phyloP scores from a whole-genome alignment of 768 basidiomycete genomes.

The Boletus vinaceobasis region DNA sequence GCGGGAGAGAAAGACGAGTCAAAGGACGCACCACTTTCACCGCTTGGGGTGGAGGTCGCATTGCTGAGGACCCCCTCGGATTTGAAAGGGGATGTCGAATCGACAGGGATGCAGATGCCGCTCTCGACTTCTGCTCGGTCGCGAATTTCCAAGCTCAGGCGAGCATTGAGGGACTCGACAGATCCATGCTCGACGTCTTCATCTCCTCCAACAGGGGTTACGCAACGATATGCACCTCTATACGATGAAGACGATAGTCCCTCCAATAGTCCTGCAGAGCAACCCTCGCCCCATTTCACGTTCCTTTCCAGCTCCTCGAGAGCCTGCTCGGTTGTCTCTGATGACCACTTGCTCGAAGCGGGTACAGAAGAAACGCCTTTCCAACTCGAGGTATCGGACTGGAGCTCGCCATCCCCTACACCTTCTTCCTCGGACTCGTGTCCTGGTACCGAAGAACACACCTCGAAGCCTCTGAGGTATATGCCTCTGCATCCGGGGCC shows the following conservation, averaged over 20 bases:
- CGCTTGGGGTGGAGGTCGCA: slow-evolving; percentile 11
- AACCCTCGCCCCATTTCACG: slow-evolving; percentile 15
- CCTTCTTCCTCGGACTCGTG: slow-evolving; percentile 1
- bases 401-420: neutral
- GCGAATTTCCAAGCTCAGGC: slow-evolving; percentile 7
- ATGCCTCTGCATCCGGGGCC: slow-evolving; percentile 5
- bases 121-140: neutral
- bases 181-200: slow-evolving; percentile 10
- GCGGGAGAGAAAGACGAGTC: neutral
- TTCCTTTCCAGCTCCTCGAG: slow-evolving; percentile 18
- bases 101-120: neutral
- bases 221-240: slow-evolving; percentile 16
- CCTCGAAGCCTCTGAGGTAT: slow-evolving; percentile 2
- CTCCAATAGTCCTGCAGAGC: slow-evolving; percentile 2
- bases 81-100: neutral
- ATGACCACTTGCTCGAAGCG: neutral
- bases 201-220: slow-evolving; percentile 28
- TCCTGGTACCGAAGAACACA: slow-evolving; percentile 11
- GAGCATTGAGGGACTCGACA: slow-evolving; percentile 7
- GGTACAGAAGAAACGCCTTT: neutral
- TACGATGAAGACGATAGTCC: slow-evolving; percentile 14
- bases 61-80: slow-evolving; percentile 16
- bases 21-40: slow-evolving; percentile 14
- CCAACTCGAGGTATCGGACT: slow-evolving; percentile 8
- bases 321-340: slow-evolving; percentile 10